Base-by-base conservation (phyloP, 257 asterid species). In the Oldenlandia corymbosa region DNA sequence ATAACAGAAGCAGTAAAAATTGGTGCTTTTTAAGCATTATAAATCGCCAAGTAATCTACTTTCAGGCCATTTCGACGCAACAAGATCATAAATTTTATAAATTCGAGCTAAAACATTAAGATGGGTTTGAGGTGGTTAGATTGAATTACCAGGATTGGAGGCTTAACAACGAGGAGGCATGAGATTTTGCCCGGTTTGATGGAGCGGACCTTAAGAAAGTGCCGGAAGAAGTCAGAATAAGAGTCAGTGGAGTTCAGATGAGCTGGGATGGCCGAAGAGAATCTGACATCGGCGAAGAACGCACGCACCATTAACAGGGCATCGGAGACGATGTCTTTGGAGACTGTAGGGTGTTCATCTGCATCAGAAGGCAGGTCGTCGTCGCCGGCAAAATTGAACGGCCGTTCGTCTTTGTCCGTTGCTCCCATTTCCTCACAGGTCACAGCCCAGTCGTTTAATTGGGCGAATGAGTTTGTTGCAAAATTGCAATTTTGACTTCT, bases 111-210 rank as follows among this genome's bases (percentile, higher is more conserved):
- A 23, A 57, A 65, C 28, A 39, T 13, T 55, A 51, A 21, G 48
- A 37, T 41, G 53, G 64, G 41, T 11, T 32, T 16, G 20, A 24
- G 28, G 12, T 51, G 26, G 0, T 5, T 8, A 1, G 0, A 8
- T 0, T 0, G 5, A 14, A 1, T 62, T 84, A 93, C 99, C 90
- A 83, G 24, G 62, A 85, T 65, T 1, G 94, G 81, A 68, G 82
- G 68, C 74, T 81, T 80, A 73, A 90, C 85, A 37, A 72, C 37
- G 49, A 93, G 76, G 58, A 72, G 41, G 76, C 96, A 93, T 4
- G 96, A 84, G 76, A 93, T 71, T 77, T 81, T 80, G 66, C 94
- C 95, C 37, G 73, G 81, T 62, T 84, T 68, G 41, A 85, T 45
- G 49, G 77, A 66, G 21, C 60, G 63, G 71, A 87, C 86, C 71